phyloP scores from a whole-genome alignment of 257 asterid genomes.

The Solanum infundibuliforme region DNA sequence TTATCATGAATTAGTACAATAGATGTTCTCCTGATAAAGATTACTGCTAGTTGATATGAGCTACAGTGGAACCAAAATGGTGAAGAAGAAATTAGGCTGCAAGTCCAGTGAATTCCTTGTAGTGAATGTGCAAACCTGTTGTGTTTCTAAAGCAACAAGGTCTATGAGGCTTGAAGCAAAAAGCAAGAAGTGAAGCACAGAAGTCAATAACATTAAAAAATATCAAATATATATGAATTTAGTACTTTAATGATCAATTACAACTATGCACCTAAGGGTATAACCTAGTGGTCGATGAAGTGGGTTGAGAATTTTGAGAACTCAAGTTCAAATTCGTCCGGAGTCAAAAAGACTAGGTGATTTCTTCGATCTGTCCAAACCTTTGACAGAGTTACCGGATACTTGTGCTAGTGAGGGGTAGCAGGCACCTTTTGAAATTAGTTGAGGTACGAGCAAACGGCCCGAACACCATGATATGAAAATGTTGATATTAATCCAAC shows the following conservation, averaged over 20 bases:
- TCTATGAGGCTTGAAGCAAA: background rate
- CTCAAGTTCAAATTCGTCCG: background rate
- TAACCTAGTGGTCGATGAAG: background rate
- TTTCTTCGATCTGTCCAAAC: background rate
- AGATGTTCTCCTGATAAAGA: background rate
- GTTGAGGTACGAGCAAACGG: background rate
- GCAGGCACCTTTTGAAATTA: background rate
- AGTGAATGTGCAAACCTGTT: background rate
- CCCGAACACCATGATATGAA: background rate
- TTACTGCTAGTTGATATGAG: background rate
- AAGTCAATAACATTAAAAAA: background rate
- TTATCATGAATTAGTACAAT: background rate
- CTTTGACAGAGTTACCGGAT: background rate
- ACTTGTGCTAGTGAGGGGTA: background rate
- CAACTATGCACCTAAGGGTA: background rate
- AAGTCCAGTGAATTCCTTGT: background rate
- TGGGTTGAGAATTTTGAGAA: background rate
- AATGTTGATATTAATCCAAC: background rate
- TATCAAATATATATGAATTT: background rate
- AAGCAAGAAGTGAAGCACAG: background rate
- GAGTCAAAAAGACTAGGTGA: background rate
- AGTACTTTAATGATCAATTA: background rate
- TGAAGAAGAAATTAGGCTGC: background rate
- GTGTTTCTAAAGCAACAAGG: background rate
- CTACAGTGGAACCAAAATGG: background rate